Base-by-base conservation (phyloP, 768 basidiomycete species). In the Lactarius sp. region DNA sequence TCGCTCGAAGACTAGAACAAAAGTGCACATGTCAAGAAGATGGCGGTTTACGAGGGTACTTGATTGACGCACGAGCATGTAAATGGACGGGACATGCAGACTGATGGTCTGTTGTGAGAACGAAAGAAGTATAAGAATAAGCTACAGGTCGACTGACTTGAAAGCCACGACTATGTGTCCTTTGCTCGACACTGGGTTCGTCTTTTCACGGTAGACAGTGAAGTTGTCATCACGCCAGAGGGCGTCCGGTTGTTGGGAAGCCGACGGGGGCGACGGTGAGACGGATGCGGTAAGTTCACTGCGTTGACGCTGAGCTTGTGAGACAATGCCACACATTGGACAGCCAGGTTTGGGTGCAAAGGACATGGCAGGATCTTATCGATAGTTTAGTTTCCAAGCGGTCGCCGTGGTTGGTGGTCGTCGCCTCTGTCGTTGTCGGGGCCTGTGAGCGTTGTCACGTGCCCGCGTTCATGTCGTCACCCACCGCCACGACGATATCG, bases 151-250 rank as follows among this genome's bases (percentile, higher is more conserved):
- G 56, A 78, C 85, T 52, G 66, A 88, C 89, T 90, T 90, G 83
- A 92, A 87, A 22, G 84, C 85, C 61, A 89, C 76, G 62, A 90
- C 79, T 50, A 90, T 73, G 72, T 92, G 89, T 4, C 84, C 88
- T 69, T 80, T 83, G 69, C 81, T 83, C n/a, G 87, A 89, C 31
- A 90, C 83, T 1, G 88, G 87, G 66, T 87, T 80, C 18, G 77
- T 80, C 70, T 78, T 84, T 75, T 91, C 88, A 66, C 83, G 79
- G 73, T 88, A 91, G 6, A 80, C 82, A 18, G 88, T 90, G 65
- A 90, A 86, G 74, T 89, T 88, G 65, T 86, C 84, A 72, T 91
- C 88, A 57, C 82, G 81, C 86, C 87, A 90, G 9, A 90, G 77
- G 54, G 88, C 77, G 64, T 90, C 85, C 14, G 82, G 81, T 59